Evolutionary conservation across 176 grass and related monocot genomes (phyloP), one percentile per base, ranked within the genome.

Genomic region (Bolboschoenus planiculmis): DNA sequence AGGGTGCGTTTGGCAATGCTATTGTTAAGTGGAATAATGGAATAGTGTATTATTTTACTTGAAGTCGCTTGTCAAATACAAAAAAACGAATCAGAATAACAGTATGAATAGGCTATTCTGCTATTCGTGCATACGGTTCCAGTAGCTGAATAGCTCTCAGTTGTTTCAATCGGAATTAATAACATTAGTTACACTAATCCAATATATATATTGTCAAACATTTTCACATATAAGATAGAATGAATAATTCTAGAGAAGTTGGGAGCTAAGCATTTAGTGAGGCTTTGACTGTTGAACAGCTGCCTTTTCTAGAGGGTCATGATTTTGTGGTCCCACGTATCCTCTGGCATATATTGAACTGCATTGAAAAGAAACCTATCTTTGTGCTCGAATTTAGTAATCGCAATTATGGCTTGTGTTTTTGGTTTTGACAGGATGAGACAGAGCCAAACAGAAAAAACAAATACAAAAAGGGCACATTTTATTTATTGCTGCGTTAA

Each of bases 211-310:
- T n/a, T n/a, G n/a, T n/a, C n/a, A n/a, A n/a, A n/a, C n/a, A n/a
- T n/a, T n/a, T n/a, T n/a, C n/a, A n/a, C n/a, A n/a, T 44, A 77
- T 50, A 48, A 33, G 26, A 77, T 77, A 40, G 27, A 77, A 77
- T 31, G 23, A 53, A 53, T 27, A 31, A 77, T 77, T 77, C 13
- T 33, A 77, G 72, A 53, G 72, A 51, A 77, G 72, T 33, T 76
- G 27, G 15, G 46, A 77, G 42, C 72, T 51, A 75, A 46, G 80
- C 37, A 82, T 82, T 82, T 46, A 82, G 58, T 82, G 80, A 82
- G 60, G 56, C 80, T 82, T 82, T 82, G 80, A 82, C 80, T 82
- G 80, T 82, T 64, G 56, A 82, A 82, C 60, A 82, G 56, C 50
- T 64, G 7, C 36, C 33, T 82, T 82, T 82, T 81, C 35, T 66